Base-by-base conservation (phyloP, 345 rosid genomes). In the Streptanthus diversifolius region DNA sequence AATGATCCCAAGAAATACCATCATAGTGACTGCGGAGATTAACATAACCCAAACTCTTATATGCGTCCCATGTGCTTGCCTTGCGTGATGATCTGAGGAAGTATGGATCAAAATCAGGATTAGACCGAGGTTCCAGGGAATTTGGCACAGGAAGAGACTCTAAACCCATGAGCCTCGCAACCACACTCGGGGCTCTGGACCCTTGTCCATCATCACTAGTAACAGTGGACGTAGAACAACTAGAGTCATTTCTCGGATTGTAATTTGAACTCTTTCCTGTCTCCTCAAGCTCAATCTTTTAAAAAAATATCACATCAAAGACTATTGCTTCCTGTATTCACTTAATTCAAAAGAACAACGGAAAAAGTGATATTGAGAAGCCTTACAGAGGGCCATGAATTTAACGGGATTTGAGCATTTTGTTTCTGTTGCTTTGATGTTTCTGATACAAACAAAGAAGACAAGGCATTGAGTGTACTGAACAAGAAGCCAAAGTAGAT, bases 111-210 rank as follows among this genome's bases (percentile, higher is more conserved):
- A 35, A 35, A 14, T 55, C 66, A 7, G 58, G 51, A 62, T 44
- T 54, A 62, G 45, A 74, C 61, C 80, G 80, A 21, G 83, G 70
- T 63, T 84, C 85, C 0, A 56, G 62, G 58, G 60, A 79, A 66
- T 66, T 83, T 9, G 83, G 57, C 4, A 75, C 78, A 9, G 99
- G 99, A 77, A 95, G 76, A 7, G 91, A 85, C 81, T 95, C 85
- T 79, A 91, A 76, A 73, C 99, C 99, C 99, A 95, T 95, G 40
- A 95, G 95, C 73, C 92, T 86, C 29, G 96, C 99, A 60, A 95
- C 92, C 32, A 90, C 95, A 51, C 97, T 88, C 1, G 97, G 96
- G 32, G 88, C 88, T 80, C 77, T 83, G 39, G 80, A 65, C 54
- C 77, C 93, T 74, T 29, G 82, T 60, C 82, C 89, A 58, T 90